phyloP scores from a whole-genome alignment of 2,329 filamentous ascomycete genomes.

The Coleophoma eucalyptorum region DNA sequence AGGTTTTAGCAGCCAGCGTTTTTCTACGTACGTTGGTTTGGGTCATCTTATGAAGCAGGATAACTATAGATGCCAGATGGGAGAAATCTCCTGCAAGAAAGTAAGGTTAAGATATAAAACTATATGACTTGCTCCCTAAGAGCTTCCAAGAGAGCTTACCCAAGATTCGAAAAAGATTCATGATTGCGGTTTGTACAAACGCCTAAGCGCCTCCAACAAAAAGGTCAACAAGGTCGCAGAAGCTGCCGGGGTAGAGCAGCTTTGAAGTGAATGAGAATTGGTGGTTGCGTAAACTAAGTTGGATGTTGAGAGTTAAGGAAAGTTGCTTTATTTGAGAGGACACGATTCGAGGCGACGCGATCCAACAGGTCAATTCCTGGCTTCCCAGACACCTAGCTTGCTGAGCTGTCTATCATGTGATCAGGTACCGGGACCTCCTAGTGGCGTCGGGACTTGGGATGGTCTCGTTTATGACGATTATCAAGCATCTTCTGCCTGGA shows the following conservation, averaged over 20 bases:
- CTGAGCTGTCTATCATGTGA: too few species aligned
- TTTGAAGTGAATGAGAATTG: background rate
- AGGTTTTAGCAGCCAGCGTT: background rate
- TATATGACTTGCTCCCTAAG: background rate
- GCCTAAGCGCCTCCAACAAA: conserved; percentile 11
- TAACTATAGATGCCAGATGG: conserved; percentile 90
- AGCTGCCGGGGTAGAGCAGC: conserved; percentile 10
- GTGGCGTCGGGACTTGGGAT: background rate
- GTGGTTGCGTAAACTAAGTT: background rate
- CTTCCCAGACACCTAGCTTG: conserved; percentile 57
- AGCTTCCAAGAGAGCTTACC: conserved; percentile 39
- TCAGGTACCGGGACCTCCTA: background rate
- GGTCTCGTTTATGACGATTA: conserved; percentile 17
- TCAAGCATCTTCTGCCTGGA: conserved; percentile 20
- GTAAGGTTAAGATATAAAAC: background rate
- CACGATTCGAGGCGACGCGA: conserved; percentile 45
- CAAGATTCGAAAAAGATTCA: conserved; percentile 69
- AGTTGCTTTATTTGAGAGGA: background rate
- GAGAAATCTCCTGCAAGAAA: conserved; percentile 77
- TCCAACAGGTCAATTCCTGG: conserved; percentile 94
- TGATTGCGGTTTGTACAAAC: conserved; percentile 32
- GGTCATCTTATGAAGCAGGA: conserved; percentile 95
- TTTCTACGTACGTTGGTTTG: conserved; percentile 69
- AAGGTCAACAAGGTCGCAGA: conserved; percentile 1
- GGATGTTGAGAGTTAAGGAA: background rate